phyloP scores from a whole-genome alignment of 345 rosid genomes.

The Dipteronia sinensis region DNA sequence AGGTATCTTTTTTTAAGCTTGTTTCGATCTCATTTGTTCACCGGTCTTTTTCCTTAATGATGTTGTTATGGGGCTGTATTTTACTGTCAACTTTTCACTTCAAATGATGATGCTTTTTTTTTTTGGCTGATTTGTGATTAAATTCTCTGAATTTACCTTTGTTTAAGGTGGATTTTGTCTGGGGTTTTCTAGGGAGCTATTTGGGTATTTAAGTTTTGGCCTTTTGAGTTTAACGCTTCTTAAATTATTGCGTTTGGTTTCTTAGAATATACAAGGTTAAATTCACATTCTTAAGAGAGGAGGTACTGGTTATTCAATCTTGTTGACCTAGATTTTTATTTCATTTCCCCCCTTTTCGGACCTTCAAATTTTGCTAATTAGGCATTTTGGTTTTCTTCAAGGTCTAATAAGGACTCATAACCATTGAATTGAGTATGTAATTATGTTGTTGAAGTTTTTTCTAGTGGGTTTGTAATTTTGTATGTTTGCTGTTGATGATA shows the following conservation, averaged over 20 bases:
- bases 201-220: neutral
- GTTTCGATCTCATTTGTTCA: slow-evolving; percentile 31
- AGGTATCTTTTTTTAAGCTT: slow-evolving; percentile 42
- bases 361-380: neutral
- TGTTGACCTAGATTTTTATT: too few relatives aligned
- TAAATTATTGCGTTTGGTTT: slow-evolving; percentile 2
- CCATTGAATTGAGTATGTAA: neutral
- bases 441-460: slow-evolving; percentile 18
- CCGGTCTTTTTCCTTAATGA: slow-evolving; percentile 17
- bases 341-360: neutral
- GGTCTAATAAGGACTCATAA: neutral
- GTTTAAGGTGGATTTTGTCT: slow-evolving; percentile 11
- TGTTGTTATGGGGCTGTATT: slow-evolving; percentile 29
- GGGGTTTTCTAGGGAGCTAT: slow-evolving; percentile 13
- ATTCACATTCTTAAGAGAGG: neutral
- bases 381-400: neutral
- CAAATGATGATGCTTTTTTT: slow-evolving; percentile 20
- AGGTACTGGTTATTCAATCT: neutral
- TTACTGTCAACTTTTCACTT: slow-evolving; percentile 30
- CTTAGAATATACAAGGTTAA: neutral
- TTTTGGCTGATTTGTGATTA: slow-evolving; percentile 18
- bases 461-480: slow-evolving; percentile 21
- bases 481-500: slow-evolving; percentile 15
- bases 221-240: slow-evolving; percentile 9
- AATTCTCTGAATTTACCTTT: slow-evolving; percentile 27